phyloP scores from a whole-genome alignment of 148 eudicot species.

The Vaccinium macrocarpon region DNA sequence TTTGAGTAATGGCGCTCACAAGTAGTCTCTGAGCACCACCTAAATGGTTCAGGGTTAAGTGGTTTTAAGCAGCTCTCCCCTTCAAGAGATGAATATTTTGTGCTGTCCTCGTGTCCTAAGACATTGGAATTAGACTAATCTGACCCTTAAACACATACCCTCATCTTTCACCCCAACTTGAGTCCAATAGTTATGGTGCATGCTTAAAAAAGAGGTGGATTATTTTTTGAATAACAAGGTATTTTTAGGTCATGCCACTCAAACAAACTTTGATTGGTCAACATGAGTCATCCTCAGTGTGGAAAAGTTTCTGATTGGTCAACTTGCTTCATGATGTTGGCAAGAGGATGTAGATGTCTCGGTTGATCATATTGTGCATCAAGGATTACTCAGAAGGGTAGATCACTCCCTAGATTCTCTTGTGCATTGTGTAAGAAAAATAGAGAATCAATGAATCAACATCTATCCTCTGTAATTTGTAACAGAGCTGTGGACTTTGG shows the following conservation, averaged over 20 bases:
- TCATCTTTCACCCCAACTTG: background rate
- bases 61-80: background rate
- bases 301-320: background rate
- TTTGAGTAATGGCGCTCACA: no score
- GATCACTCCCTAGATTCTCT: background rate
- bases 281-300: background rate
- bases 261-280: constrained; percentile 2
- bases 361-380: background rate
- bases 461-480: background rate
- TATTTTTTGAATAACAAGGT: background rate
- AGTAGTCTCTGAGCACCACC: background rate
- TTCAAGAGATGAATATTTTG: background rate
- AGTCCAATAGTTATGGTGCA: background rate
- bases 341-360: background rate
- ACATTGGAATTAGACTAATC: background rate
- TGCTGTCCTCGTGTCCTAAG: background rate
- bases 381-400: background rate
- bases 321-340: background rate
- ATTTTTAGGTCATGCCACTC: background rate
- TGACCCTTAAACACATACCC: background rate
- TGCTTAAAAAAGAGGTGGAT: background rate
- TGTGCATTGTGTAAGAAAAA: background rate
- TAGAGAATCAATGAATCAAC: background rate
- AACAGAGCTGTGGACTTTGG: background rate
- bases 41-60: background rate